Conservation (phyloP, 495 filamentous ascomycete species). For the Penicillium riverlandense region DNA sequence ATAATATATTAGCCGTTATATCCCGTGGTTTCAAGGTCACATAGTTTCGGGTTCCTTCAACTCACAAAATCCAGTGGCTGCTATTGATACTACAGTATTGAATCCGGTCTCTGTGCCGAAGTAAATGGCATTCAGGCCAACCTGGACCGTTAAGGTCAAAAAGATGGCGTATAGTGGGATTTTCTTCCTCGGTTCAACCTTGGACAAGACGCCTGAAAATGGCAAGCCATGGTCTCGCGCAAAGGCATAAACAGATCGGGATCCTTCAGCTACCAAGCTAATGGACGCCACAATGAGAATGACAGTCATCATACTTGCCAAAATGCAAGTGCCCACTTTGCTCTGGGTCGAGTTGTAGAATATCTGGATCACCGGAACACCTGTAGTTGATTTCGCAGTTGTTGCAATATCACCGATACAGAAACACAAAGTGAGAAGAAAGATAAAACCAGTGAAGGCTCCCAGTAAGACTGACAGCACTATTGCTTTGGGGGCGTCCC, state of each 20-base stretch:
- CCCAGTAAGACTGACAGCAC: slow-evolving; percentile 30
- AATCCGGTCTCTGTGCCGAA: slow-evolving; percentile 49
- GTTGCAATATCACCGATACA: slow-evolving; percentile 41
- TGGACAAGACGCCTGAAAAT: slow-evolving; percentile 35
- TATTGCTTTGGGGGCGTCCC: slow-evolving; percentile 16
- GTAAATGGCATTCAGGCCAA: slow-evolving; percentile 47
- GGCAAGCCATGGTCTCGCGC: slow-evolving; percentile 43
- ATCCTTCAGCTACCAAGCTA: slow-evolving; percentile 38
- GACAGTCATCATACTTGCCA: slow-evolving; percentile 36
- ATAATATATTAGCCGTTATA: background rate
- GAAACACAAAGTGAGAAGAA: slow-evolving; percentile 42
- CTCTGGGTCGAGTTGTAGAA: slow-evolving; percentile 43
- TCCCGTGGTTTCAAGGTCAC: no score
- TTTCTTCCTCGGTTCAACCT: slow-evolving; percentile 27
- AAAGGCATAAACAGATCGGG: slow-evolving; percentile 41
- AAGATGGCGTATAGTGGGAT: slow-evolving; percentile 41
- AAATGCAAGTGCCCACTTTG: slow-evolving; percentile 33
- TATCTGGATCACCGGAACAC: slow-evolving; percentile 41
- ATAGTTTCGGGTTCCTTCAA: slow-evolving; percentile 11
- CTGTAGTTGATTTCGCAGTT: slow-evolving; percentile 35
- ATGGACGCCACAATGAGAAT: slow-evolving; percentile 35
- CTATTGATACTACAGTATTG: slow-evolving; percentile 46
- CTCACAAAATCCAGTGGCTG: slow-evolving; percentile 49
- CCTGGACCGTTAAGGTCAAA: slow-evolving; percentile 33
- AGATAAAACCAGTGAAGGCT: slow-evolving; percentile 43